Evolutionary conservation across 2,329 filamentous ascomycete genomes (phyloP).

Genomic region (Zelopaecilomyces penicillatus): DNA sequence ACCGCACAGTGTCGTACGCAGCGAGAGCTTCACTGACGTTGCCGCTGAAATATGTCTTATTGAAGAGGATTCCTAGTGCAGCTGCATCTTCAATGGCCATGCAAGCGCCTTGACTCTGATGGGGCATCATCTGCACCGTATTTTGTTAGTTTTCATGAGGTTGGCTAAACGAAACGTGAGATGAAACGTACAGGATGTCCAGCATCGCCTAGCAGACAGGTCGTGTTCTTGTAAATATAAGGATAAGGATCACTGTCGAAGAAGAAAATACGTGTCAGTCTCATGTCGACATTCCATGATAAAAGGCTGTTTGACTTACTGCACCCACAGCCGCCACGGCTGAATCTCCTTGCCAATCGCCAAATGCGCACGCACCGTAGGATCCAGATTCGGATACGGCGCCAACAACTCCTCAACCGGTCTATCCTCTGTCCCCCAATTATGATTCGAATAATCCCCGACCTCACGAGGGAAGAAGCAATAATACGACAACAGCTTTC

Average conservation of each 20-base stretch:
- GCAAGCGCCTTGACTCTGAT: slow-evolving; percentile 61
- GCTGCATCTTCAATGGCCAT: slow-evolving; percentile 62
- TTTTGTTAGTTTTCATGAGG: slow-evolving; percentile 1
- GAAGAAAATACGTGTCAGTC: neutral
- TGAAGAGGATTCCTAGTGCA: slow-evolving; percentile 54
- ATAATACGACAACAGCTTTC: slow-evolving; percentile 59
- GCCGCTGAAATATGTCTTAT: slow-evolving; percentile 35
- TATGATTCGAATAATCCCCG: slow-evolving; percentile 53
- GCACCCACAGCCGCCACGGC: slow-evolving; percentile 56
- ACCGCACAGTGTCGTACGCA: slow-evolving; percentile 44
- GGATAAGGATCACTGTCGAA: slow-evolving; percentile 42
- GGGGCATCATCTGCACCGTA: slow-evolving; percentile 52
- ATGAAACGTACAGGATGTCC: slow-evolving; percentile 46
- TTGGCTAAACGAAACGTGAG: neutral
- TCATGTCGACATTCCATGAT: neutral
- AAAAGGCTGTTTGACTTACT: slow-evolving; percentile 23
- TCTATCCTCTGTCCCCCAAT: slow-evolving; percentile 45
- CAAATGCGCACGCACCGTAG: slow-evolving; percentile 47
- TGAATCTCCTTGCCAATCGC: slow-evolving; percentile 53
- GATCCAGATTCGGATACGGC: slow-evolving; percentile 52
- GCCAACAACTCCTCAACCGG: slow-evolving; percentile 51
- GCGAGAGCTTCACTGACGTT: slow-evolving; percentile 38
- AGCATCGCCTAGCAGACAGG: slow-evolving; percentile 57
- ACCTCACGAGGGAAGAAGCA: slow-evolving; percentile 53
- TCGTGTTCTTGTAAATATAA: slow-evolving; percentile 41